Evolutionary conservation across 2,329 filamentous ascomycete genomes (phyloP).

Genomic region (Fusarium avenaceum): DNA sequence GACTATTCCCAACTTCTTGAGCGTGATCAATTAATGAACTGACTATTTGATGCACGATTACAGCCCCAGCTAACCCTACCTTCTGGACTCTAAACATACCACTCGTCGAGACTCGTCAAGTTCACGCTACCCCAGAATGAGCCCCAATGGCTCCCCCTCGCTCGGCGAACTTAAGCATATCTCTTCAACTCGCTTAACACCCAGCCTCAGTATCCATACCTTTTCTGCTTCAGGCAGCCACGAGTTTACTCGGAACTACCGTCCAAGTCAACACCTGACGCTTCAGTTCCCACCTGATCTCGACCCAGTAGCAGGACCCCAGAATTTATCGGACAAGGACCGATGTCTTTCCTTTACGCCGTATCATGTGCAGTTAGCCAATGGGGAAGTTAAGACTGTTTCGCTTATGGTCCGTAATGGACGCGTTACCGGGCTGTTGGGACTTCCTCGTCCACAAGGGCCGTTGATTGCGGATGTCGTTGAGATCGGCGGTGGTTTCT

Average conservation of each 20-base stretch:
- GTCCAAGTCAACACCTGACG: slow-evolving; percentile 16
- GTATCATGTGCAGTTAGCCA: not conserved
- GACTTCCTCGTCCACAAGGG: slow-evolving; percentile 5
- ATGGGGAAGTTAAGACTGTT: not conserved
- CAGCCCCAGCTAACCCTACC: not conserved
- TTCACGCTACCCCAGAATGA: not conserved
- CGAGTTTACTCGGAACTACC: not conserved
- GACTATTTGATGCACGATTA: slow-evolving; percentile 12
- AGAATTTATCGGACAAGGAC: slow-evolving; percentile 14
- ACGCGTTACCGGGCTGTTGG: slow-evolving; percentile 16
- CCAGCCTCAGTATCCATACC: slow-evolving; percentile 13
- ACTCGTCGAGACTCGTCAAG: too few species aligned
- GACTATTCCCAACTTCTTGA: not conserved
- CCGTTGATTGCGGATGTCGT: slow-evolving; percentile 1
- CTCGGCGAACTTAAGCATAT: slow-evolving; percentile 9
- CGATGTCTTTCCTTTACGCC: slow-evolving; percentile 22
- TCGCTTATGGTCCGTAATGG: slow-evolving; percentile 20
- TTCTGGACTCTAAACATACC: too few species aligned
- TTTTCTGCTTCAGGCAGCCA: slow-evolving; percentile 6
- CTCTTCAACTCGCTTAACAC: slow-evolving; percentile 21
- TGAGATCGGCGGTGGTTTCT: slow-evolving; percentile 10
- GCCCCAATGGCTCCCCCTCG: not conserved
- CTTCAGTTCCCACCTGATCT: slow-evolving; percentile 20
- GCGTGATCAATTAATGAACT: not conserved
- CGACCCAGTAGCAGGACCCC: slow-evolving; percentile 18